phyloP scores from a whole-genome alignment of 345 rosid species.

The Citrus cavaleriei region DNA sequence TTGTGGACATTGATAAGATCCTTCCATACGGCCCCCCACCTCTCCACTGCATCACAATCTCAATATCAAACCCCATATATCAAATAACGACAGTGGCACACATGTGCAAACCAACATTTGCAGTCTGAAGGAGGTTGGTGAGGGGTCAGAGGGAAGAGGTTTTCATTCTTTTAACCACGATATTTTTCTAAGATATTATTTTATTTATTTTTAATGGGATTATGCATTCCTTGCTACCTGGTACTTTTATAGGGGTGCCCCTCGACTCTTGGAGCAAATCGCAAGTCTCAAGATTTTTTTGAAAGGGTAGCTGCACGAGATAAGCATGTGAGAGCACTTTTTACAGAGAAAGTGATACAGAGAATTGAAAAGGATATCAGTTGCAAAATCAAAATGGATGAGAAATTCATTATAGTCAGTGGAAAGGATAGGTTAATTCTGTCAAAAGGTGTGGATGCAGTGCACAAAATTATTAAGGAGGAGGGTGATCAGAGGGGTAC shows the following conservation, averaged over 20 bases:
- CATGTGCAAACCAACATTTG: not conserved
- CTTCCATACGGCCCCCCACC: not conserved
- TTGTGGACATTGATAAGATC: no score
- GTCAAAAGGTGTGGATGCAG: slow-evolving; percentile 96
- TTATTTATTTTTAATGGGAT: not conserved
- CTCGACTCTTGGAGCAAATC: slow-evolving; percentile 91
- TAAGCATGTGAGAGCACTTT: slow-evolving; percentile 61
- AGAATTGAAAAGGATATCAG: slow-evolving; percentile 79
- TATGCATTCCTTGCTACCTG: slow-evolving; percentile 9
- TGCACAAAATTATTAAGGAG: slow-evolving; percentile 72
- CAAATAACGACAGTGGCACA: not conserved
- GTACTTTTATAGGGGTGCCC: slow-evolving; percentile 76
- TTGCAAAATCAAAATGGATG: slow-evolving; percentile 91
- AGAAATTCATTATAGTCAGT: slow-evolving; percentile 88
- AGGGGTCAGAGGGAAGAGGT: not conserved
- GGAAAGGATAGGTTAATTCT: slow-evolving; percentile 89
- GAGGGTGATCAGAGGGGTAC: slow-evolving; percentile 64
- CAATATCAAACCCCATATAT: not conserved
- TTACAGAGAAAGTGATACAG: slow-evolving; percentile 74
- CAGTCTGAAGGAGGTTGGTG: not conserved
- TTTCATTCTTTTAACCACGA: not conserved
- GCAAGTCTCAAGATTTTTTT: slow-evolving; percentile 88
- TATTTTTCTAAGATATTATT: not conserved
- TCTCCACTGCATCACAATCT: not conserved
- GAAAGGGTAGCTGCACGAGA: slow-evolving; percentile 96